Percentiles rank a stretch among this genome's conserved stretches.
These are phyloP conservation scores for Leccinum olivaceopallidum DNA, from an alignment of 768 basidiomycete species.

Conservation along the genomic window DNA sequence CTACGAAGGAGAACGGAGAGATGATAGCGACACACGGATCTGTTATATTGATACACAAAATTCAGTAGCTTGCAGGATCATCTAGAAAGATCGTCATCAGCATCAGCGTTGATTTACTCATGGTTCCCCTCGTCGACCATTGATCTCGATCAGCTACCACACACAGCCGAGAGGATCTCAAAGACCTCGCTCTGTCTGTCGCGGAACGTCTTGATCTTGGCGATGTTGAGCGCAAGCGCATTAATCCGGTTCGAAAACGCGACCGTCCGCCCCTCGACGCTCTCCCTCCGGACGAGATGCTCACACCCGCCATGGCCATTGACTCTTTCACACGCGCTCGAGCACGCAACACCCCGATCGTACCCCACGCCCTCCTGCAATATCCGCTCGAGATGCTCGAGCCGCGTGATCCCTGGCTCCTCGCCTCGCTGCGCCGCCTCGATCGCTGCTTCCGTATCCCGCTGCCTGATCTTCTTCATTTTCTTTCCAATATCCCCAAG, in stretches of 20 bases:
- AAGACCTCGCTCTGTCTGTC: slow-evolving; percentile 74
- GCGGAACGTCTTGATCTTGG: slow-evolving; percentile 66
- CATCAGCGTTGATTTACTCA: neutral
- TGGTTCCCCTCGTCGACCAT: neutral
- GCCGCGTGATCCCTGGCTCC: slow-evolving; percentile 40
- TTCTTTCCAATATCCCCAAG: slow-evolving; percentile 53
- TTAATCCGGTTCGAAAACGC: slow-evolving; percentile 79
- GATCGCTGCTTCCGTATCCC: slow-evolving; percentile 58
- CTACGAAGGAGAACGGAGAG: neutral
- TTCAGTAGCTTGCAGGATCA: neutral
- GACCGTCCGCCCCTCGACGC: slow-evolving; percentile 64
- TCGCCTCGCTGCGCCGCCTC: slow-evolving; percentile 33
- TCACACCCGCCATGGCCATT: slow-evolving; percentile 7
- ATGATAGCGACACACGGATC: too few relatives aligned
- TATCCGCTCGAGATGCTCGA: slow-evolving; percentile 61
- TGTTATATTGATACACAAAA: neutral
- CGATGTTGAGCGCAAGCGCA: slow-evolving; percentile 69
- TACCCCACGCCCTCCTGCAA: slow-evolving; percentile 61
- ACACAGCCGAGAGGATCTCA: slow-evolving; percentile 43
- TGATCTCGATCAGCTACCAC: slow-evolving; percentile 16
- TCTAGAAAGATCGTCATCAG: neutral
- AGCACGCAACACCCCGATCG: slow-evolving; percentile 9
- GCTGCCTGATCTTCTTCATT: slow-evolving; percentile 49
- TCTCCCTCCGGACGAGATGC: slow-evolving; percentile 41
- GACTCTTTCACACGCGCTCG: neutral